Evolutionary conservation across 2,329 filamentous ascomycete genomes (phyloP).

Genomic region (Ascochyta pisi): DNA sequence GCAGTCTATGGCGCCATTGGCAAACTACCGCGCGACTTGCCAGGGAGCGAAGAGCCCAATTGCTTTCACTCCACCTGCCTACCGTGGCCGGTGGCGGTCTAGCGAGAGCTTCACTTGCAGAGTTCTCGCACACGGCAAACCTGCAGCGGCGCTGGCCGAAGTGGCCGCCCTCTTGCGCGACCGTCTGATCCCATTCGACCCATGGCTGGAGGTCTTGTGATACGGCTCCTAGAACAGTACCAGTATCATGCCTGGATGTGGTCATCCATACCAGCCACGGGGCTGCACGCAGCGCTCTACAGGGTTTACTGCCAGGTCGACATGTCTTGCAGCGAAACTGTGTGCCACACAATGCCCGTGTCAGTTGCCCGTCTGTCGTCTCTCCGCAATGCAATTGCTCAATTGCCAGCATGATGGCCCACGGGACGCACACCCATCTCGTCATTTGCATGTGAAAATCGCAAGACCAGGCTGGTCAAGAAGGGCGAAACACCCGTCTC

Average conservation of each 20-base stretch:
- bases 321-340: conserved; percentile 40
- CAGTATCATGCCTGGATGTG: conserved; percentile 22
- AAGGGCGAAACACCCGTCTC: conserved; percentile 21
- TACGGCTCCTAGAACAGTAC: conserved; percentile 23
- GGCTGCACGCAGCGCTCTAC: conserved; percentile 35
- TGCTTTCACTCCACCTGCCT: conserved; percentile 26
- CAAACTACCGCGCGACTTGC: conserved; percentile 22
- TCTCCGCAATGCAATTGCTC: conserved; percentile 29
- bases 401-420: conserved; percentile 21
- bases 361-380: conserved; percentile 26
- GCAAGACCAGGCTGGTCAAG: conserved; percentile 34
- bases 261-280: conserved; percentile 38
- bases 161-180: conserved; percentile 30
- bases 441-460: conserved; percentile 41
- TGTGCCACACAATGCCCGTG: conserved; percentile 31
- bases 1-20: conserved; percentile 17
- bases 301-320: conserved; percentile 34
- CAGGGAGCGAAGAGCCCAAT: conserved; percentile 22
- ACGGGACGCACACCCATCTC: conserved; percentile 17
- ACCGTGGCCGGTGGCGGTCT: conserved; percentile 18
- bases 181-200: conserved; percentile 22
- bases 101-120: conserved; percentile 23
- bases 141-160: conserved; percentile 27
- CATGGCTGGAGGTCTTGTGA: conserved; percentile 42
- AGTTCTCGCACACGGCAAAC: conserved; percentile 19